phyloP scores from a whole-genome alignment of 1,139 yeast species.

The Scheffersomyces quercinus region DNA sequence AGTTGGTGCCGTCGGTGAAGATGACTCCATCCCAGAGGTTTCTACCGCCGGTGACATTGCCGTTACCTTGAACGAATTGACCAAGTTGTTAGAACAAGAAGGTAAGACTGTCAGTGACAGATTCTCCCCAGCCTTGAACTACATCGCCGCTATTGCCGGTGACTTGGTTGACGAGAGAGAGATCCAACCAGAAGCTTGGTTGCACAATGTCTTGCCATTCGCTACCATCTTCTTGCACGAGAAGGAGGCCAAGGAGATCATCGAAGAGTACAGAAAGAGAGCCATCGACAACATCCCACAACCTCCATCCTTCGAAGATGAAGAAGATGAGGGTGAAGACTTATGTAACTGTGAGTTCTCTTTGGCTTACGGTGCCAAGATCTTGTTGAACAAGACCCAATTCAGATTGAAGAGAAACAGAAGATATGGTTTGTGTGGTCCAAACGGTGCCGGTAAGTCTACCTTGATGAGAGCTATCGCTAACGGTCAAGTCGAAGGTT shows the following conservation, averaged over 20 bases:
- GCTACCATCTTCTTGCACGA: constrained; percentile 95
- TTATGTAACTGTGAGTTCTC: constrained; percentile 99
- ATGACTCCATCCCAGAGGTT: constrained; percentile 90
- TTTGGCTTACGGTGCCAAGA: constrained; percentile 99
- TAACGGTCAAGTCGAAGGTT: constrained; percentile 99
- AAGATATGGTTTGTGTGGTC: constrained; percentile 99
- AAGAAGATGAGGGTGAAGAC: constrained; percentile 99
- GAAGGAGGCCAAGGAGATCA: constrained; percentile 83
- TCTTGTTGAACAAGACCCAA: constrained; percentile 98
- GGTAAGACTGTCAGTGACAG: constrained; percentile 70
- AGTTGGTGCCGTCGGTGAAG: constrained; percentile 94
- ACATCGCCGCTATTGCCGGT: constrained; percentile 97
- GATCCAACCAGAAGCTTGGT: constrained; percentile 91
- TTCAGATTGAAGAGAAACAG: constrained; percentile 99
- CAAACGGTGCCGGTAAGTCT: constrained; percentile 99
- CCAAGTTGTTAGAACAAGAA: constrained; percentile 67
- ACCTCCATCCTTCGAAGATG: constrained; percentile 95
- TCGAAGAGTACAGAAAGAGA: constrained; percentile 93
- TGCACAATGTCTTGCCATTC: constrained; percentile 84
- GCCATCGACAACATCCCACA: constrained; percentile 97
- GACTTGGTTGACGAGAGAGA: constrained; percentile 98
- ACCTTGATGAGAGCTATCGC: constrained; percentile 99
- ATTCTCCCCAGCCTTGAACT: constrained; percentile 74
- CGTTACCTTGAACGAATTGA: constrained; percentile 83
- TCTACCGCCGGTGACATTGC: constrained; percentile 96